phyloP scores from a whole-genome alignment of 1,139 yeast genomes.

The Spencermartinsiella ligniputridi region DNA sequence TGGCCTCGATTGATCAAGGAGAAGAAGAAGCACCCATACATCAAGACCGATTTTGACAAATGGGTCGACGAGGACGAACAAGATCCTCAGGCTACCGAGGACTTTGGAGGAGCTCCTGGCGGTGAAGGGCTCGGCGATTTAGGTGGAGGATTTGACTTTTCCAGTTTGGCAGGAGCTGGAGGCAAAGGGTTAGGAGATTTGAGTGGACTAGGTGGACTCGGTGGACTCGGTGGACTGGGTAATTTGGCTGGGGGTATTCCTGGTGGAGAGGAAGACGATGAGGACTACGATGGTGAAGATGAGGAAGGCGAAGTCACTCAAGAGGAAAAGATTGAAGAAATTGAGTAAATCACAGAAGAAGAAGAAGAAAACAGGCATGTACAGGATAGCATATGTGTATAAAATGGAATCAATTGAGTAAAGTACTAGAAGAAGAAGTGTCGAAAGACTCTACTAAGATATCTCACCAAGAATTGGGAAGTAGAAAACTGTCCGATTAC shows the following conservation, averaged over 20 bases:
- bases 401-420: too few species aligned
- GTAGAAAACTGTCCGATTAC: too few species aligned
- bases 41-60: conserved; percentile 92
- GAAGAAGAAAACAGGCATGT: too few species aligned
- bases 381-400: too few species aligned
- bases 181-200: conserved; percentile 31
- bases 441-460: too few species aligned
- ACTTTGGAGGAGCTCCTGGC: conserved; percentile 35
- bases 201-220: conserved; percentile 24
- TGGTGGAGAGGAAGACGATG: conserved; percentile 18
- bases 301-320: conserved; percentile 8
- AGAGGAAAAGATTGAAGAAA: conserved; percentile 4
- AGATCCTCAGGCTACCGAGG: conserved; percentile 33
- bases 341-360: not conserved
- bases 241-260: conserved; percentile 30
- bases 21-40: conserved; percentile 62
- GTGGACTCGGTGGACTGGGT: conserved; percentile 26
- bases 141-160: conserved; percentile 29
- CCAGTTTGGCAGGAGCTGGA: conserved; percentile 28
- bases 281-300: conserved; percentile 21
- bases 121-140: conserved; percentile 36
- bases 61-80: conserved; percentile 98
- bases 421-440: too few species aligned
- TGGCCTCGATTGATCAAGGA: conserved; percentile 91
- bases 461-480: too few species aligned